Evolutionary conservation across 2,329 filamentous ascomycete species (phyloP), one percentile per base, ranked within the genome.

Genomic region (Fusarium dlaminii): DNA sequence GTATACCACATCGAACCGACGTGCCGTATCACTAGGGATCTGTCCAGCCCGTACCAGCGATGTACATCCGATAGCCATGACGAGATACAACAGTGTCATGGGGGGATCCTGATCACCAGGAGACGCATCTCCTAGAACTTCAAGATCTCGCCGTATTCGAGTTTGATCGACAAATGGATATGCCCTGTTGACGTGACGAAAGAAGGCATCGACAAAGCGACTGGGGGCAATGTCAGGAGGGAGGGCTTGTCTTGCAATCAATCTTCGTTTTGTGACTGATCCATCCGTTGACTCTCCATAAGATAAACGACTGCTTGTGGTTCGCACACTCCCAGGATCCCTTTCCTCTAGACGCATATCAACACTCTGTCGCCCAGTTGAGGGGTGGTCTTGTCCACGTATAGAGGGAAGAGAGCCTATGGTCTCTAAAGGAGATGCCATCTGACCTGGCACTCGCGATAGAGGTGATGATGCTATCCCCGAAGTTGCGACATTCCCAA

Each of bases 21-120:
- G 75, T 2, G 76, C 77, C 70, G 70, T 76, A 22, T 81, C 81
- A 22, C 77, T 74, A 5, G 83, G 80, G 3, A 84, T 79, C 63
- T 85, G 82, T 2, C 84, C 84, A 4, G 83, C 84, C 3, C 85
- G 79, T 66, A 84, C 81, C 24, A 86, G 73, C 0, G 84, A 86
- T 0, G 84, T 85, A 58, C 82, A 84, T 0, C 85, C 84, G 42
- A 86, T 85, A 30, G 85, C 84, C 82, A 86, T 85, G 70, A 86
- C 80, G 9, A 86, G 81, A 66, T 84, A 84, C 7, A 85, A 70
- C 9, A 83, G 63, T 9, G 82, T 85, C 60, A 77, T 73, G 20
- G 74, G 71, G 27, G 76, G 75, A 48, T 77, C 76, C 51, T 73
- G 72, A 46, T 72, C 71, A 8, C 57, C 66, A 9, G 81, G 80